Evolutionary conservation across 805 yeast genomes (phyloP), one percentile per base, ranked within the genome.

Genomic region (Wilhelminamyces savonicus): DNA sequence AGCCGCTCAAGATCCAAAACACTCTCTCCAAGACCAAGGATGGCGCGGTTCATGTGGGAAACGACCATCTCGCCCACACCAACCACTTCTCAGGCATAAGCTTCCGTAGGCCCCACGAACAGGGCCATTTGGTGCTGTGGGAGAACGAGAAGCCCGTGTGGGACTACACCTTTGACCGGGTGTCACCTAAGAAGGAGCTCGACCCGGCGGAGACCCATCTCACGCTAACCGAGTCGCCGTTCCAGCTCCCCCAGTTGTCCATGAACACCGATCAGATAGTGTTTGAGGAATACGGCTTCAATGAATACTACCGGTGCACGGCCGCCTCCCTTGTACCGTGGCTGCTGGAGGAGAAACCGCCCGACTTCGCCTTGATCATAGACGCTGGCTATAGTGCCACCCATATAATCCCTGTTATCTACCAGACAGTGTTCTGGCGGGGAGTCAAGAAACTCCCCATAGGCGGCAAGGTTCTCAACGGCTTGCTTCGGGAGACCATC

Each of bases 111-210:
- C 97, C 99, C 0, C 76, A 76, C 34, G 96, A 87, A 39, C 78
- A 80, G 42, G 97, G 97, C 29, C 94, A 88, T 42, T 60, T 92
- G 29, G 76, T 79, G 0, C 84, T 90, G 22, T 92, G 97, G 98
- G 95, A 85, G 39, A 60, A 83, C 2, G 87, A 92, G 50, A 82
- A 81, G 45, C 79, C 81, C 14, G 71, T 92, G 2, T 92, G 97
- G 98, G 97, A 92, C 52, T 76, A 81, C 40, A 69, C 80, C 5
- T 66, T 86, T 15, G 55, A 51, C 34, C 36, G 41, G 17, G 31
- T 50, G 70, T 67, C 43, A 57, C 65, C 40, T 59, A 62, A 23
- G 56, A 63, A 32, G 23, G 47, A 40, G 20, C 33, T 71, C 25
- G 66, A 71, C 29, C 44, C 68, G 9, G 59, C 48, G 26, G 79